A percentile compares a stretch with the other conserved stretches of the same genome.
These are phyloP conservation scores for Fusarium kyushuense DNA, from an alignment of 2,329 filamentous ascomycete genomes.

Conservation along the genomic window DNA sequence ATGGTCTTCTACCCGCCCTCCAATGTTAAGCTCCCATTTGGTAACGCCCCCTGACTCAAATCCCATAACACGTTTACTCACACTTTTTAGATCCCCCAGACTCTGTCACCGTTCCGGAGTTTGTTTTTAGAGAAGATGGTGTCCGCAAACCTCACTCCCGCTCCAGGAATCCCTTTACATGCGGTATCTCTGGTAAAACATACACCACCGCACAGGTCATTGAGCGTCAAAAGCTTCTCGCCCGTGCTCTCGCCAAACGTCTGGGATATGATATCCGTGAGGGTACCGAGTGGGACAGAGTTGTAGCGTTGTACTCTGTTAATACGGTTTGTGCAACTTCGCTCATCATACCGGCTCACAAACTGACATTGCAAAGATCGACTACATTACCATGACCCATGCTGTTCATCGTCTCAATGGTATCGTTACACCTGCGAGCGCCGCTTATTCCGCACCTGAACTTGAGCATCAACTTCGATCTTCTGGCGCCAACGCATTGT, in stretches of 20 bases:
- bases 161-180: conserved; percentile 79
- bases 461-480: conserved; percentile 78
- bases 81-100: conserved; percentile 71
- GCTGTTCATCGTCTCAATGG: conserved; percentile 81
- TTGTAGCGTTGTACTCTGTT: conserved; percentile 79
- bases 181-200: conserved; percentile 77
- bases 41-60: conserved; percentile 50
- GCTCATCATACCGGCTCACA: neutral
- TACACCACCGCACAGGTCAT: conserved; percentile 73
- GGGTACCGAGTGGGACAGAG: conserved; percentile 85
- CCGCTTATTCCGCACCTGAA: conserved; percentile 77
- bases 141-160: conserved; percentile 73
- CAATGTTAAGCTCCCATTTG: conserved; percentile 68
- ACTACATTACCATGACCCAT: conserved; percentile 79
- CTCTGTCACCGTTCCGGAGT: conserved; percentile 78
- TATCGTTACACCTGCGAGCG: conserved; percentile 79
- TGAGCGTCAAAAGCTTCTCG: conserved; percentile 73
- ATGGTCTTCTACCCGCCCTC: conserved; percentile 72
- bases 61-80: neutral
- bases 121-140: conserved; percentile 79
- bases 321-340: conserved; percentile 72
- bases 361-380: conserved; percentile 65
- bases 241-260: conserved; percentile 76
- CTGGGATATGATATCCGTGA: conserved; percentile 77
- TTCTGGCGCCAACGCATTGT: conserved; percentile 75